A percentile compares a stretch with the other conserved stretches of the same genome.
Evolutionary conservation across 768 basidiomycete species (phyloP).

Genomic region (Xanthoconium stramineum): DNA sequence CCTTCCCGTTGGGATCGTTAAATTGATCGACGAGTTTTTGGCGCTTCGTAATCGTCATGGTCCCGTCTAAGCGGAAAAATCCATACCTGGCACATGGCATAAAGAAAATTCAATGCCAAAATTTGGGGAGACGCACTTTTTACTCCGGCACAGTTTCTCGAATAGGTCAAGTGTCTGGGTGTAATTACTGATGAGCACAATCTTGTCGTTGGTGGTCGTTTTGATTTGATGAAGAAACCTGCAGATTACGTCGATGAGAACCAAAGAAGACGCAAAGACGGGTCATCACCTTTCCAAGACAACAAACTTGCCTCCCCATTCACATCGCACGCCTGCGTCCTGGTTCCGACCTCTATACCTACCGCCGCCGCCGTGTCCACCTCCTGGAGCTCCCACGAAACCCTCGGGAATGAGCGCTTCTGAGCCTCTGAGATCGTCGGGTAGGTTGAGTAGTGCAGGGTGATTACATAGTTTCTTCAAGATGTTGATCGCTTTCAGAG

Average conservation of each 20-base stretch:
- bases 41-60: conserved; percentile 86
- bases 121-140: conserved; percentile 53
- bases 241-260: neutral
- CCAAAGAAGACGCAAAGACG: neutral
- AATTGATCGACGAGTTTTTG: conserved; percentile 97
- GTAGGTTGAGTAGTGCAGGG: conserved; percentile 84
- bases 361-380: conserved; percentile 24
- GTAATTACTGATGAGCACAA: conserved; percentile 95
- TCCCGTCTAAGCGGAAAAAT: conserved; percentile 91
- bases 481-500: conserved; percentile 93
- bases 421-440: conserved; percentile 78
- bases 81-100: conserved; percentile 60
- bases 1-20: conserved; percentile 89
- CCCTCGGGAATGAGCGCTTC: conserved; percentile 79
- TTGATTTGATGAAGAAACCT: conserved; percentile 85
- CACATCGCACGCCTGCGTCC: conserved; percentile 53
- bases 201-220: conserved; percentile 86
- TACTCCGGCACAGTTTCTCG: conserved; percentile 80
- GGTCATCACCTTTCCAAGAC: conserved; percentile 79
- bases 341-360: conserved; percentile 42
- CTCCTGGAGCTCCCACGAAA: conserved; percentile 52
- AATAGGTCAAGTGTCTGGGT: conserved; percentile 94
- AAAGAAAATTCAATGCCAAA: neutral
- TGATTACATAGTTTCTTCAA: conserved; percentile 96
- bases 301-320: conserved; percentile 89